These are phyloP conservation scores for Diospyros kaki DNA, from an alignment of 148 eudicot genomes.

Conservation along the genomic window DNA sequence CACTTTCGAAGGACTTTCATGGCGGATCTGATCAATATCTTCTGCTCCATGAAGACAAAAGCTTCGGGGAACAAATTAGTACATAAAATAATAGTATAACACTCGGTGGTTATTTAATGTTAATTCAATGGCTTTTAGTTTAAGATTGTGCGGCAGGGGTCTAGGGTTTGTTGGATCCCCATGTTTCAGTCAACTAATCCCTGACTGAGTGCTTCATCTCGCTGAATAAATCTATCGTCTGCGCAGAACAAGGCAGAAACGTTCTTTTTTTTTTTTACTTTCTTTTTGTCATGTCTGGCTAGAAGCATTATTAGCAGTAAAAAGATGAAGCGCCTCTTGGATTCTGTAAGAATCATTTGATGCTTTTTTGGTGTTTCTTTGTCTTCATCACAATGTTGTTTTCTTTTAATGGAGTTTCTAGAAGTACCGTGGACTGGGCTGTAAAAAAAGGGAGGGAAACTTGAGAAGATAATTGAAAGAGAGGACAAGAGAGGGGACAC, in stretches of 20 bases:
- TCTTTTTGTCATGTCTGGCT: background rate
- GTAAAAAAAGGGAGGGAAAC: background rate
- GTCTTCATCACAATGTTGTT: slow-evolving; percentile 12
- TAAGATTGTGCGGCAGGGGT: background rate
- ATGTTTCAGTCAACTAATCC: background rate
- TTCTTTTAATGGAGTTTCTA: slow-evolving; percentile 15
- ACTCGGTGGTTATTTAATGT: background rate
- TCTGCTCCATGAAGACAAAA: background rate
- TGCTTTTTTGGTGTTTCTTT: slow-evolving; percentile 15
- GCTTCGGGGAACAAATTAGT: background rate
- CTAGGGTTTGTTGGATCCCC: background rate
- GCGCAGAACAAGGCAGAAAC: slow-evolving; percentile 1
- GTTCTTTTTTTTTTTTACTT: slow-evolving; percentile 5
- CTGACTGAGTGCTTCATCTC: background rate
- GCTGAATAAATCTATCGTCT: background rate
- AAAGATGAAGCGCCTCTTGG: slow-evolving; percentile 13
- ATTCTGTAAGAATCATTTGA: background rate
- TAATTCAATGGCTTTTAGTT: background rate
- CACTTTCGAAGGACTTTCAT: background rate
- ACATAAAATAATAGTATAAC: background rate
- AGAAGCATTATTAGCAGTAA: background rate
- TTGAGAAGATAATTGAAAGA: slow-evolving; percentile 7
- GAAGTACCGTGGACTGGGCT: slow-evolving; percentile 15
- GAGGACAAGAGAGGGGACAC: slow-evolving; percentile 16
- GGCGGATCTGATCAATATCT: background rate